Percentiles rank a stretch among this genome's conserved stretches.
These are phyloP conservation scores for Boletales sp. DNA, from an alignment of 768 basidiomycete genomes.

Conservation along the genomic window DNA sequence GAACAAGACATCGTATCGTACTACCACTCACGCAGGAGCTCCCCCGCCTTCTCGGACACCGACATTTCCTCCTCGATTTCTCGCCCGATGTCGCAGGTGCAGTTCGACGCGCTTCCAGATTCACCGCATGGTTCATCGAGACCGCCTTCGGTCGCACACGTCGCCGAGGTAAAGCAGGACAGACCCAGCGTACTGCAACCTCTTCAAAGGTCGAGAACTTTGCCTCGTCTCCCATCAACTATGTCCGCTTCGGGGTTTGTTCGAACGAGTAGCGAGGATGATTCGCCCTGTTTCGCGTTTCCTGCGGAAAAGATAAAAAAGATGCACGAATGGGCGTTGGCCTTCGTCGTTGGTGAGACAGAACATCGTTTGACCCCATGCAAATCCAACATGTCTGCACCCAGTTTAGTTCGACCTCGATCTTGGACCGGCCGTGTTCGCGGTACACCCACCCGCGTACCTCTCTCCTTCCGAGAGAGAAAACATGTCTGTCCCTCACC, in stretches of 20 bases:
- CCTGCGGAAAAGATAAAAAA: constrained; percentile 43
- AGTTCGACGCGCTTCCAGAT: constrained; percentile 1
- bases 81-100: constrained; percentile 13
- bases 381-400: constrained; percentile 4
- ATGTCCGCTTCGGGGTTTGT: constrained; percentile 10
- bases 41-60: constrained; percentile 20
- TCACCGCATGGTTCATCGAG: constrained; percentile 17
- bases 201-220: constrained; percentile 44
- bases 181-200: constrained; percentile 17
- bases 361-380: background rate
- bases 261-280: constrained; percentile 32
- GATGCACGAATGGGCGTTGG: constrained; percentile 64
- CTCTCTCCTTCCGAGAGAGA: constrained; percentile 67
- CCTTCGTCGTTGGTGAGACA: constrained; percentile 62
- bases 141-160: constrained; percentile 34
- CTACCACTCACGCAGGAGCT: constrained; percentile 23
- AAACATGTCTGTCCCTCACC: constrained; percentile 58
- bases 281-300: constrained; percentile 43
- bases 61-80: constrained; percentile 21
- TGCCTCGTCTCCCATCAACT: constrained; percentile 37
- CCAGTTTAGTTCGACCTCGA: constrained; percentile 88
- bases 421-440: constrained; percentile 73
- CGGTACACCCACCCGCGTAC: constrained; percentile 63
- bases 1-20: constrained; percentile 29
- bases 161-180: constrained; percentile 17